Evolutionary conservation across 176 grass and related monocot genomes (phyloP), one percentile per base, ranked within the genome.

Genomic region (Leersia perrieri): DNA sequence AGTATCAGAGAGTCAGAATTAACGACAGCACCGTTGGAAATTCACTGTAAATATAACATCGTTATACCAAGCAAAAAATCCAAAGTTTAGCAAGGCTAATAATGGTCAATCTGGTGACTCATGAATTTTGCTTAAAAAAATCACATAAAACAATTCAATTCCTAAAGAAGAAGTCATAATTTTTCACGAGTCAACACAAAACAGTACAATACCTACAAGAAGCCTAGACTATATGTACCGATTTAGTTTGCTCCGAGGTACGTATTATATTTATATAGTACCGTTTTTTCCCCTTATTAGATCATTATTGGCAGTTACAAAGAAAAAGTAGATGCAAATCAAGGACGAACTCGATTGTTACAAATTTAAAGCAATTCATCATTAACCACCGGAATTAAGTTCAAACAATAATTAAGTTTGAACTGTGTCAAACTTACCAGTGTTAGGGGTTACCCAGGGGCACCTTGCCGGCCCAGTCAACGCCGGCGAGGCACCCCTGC

Each of bases 381-480:
- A 58, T 25, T 58, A 25, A 58, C 25, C 22, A 25, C 53, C 53
- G 5, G 35, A 38, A 4, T 38, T 4, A 38, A 38, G 7, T 38
- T 38, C 7, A 38, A 38, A n/a, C n/a, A n/a, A n/a, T 1, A 15
- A 53, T 20, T 53, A 53, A n/a, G 20, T 30, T 41, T 20, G 18
- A 38, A 42, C 71, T 70, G 41, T 35, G 60, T n/a, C n/a, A 81
- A 76, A 75, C 74, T 60, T 81, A 96, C 97, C 97, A 23, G 97
- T 82, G 76, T 92, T 91, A 66, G 87, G 74, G 33, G 97, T 96
- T 36, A 99, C 87, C 97, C 97, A 99, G 1, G 90, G 68, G 70
- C 97, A 99, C 76, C 91, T 92, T 40, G 82, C 49, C 81, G 76
- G 67, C 25, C 77, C 86, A 4, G 34, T 62, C 27, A 7, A 7